These are phyloP conservation scores for Populus tremula DNA, from an alignment of 345 rosid species.

Conservation along the genomic window DNA sequence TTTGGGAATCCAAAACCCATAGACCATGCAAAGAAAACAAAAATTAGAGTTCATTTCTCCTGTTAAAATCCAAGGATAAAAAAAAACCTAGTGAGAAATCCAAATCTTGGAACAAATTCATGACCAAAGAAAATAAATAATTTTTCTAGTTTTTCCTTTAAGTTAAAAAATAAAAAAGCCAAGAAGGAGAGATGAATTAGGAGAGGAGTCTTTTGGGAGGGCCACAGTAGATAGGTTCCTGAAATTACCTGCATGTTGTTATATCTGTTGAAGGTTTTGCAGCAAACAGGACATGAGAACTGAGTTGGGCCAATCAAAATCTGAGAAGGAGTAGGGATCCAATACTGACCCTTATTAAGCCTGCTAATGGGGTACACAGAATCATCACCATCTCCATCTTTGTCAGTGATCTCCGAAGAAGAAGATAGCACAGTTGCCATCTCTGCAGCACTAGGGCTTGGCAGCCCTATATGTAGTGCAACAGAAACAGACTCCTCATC, in stretches of 20 bases:
- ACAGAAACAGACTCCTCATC: slow-evolving; percentile 60
- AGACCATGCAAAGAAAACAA: slow-evolving; percentile 31
- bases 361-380: slow-evolving; percentile 54
- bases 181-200: neutral
- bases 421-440: slow-evolving; percentile 63
- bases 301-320: slow-evolving; percentile 97
- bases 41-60: neutral
- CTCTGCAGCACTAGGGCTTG: slow-evolving; percentile 81
- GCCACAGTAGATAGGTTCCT: neutral
- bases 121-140: neutral
- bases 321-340: slow-evolving; percentile 99
- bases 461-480: slow-evolving; percentile 92
- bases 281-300: slow-evolving; percentile 97
- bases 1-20: neutral
- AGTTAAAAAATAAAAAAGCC: neutral
- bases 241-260: slow-evolving; percentile 89
- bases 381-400: slow-evolving; percentile 44
- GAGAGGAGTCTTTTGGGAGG: too few relatives aligned
- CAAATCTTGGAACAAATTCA: slow-evolving; percentile 17
- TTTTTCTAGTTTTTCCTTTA: neutral
- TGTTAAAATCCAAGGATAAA: neutral
- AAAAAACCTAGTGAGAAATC: neutral
- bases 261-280: slow-evolving; percentile 92
- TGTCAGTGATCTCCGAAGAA: slow-evolving; percentile 33
- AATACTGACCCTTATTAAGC: slow-evolving; percentile 88